These are phyloP conservation scores for Cornus controversa DNA, from an alignment of 148 eudicot genomes.

Conservation along the genomic window DNA sequence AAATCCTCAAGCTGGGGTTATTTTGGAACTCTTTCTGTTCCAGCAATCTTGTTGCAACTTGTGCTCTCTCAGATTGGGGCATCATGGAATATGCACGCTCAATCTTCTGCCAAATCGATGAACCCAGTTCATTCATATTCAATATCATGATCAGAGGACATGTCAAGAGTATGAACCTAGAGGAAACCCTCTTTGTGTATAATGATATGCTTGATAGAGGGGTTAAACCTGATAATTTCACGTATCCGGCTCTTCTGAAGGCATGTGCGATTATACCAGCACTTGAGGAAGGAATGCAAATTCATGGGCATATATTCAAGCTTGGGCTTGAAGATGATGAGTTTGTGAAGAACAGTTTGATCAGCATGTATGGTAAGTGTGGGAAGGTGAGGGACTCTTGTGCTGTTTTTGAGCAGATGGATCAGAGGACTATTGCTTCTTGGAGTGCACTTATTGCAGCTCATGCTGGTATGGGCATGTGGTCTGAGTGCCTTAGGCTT, in stretches of 20 bases:
- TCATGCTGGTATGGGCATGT: conserved; percentile 40
- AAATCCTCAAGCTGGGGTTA: conserved; percentile 37
- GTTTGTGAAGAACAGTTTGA: conserved; percentile 54
- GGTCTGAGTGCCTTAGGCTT: conserved; percentile 39
- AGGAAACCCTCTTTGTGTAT: conserved; percentile 26
- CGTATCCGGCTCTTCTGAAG: conserved; percentile 48
- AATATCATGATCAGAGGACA: conserved; percentile 52
- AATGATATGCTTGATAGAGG: conserved; percentile 41
- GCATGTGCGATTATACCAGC: conserved; percentile 42
- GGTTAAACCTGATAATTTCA: conserved; percentile 41
- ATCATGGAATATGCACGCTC: conserved; percentile 48
- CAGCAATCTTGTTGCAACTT: conserved; percentile 41
- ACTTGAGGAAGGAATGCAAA: conserved; percentile 29
- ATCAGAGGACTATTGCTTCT: conserved; percentile 42
- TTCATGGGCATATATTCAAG: conserved; percentile 48
- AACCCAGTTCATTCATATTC: conserved; percentile 44
- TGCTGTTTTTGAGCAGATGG: conserved; percentile 43
- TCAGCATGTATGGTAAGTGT: conserved; percentile 56
- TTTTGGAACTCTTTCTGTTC: conserved; percentile 40
- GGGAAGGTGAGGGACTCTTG: conserved; percentile 29
- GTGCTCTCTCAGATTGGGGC: conserved; percentile 53
- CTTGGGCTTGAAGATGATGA: conserved; percentile 40
- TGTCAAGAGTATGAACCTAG: conserved; percentile 30
- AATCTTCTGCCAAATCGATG: conserved; percentile 38
- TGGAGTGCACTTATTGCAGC: conserved; percentile 59